Base-by-base conservation (phyloP, 352 stramenopile species). In the Phytopythium vexans region DNA sequence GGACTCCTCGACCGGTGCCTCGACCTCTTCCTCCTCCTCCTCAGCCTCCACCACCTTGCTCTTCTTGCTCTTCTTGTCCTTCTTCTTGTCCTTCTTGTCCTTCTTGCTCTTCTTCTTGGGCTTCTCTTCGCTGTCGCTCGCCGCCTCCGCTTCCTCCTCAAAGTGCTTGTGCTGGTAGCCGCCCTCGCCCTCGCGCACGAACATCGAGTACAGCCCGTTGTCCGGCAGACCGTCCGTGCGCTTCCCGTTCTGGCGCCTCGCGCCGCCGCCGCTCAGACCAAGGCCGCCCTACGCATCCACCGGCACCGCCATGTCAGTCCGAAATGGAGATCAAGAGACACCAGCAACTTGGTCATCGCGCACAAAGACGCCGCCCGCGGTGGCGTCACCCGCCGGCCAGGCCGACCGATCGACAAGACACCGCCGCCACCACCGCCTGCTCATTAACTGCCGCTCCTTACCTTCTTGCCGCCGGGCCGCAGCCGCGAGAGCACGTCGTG, bases 401-500 rank as follows among this genome's bases (percentile, higher is more conserved):
- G 21, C 21, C 21, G 21, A 27, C 21, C 21, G 21, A 27, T 2
- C 21, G 21, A 27, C 21, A 27, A 27, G 42, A 52, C 9, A n/a
- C n/a, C n/a, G n/a, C n/a, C n/a, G n/a, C n/a, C n/a, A n/a, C n/a
- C n/a, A n/a, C n/a, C n/a, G n/a, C n/a, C n/a, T n/a, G n/a, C n/a
- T n/a, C n/a, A n/a, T n/a, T n/a, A n/a, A n/a, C n/a, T n/a, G n/a
- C n/a, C n/a, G n/a, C n/a, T 55, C 8, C 40, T 16, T 61, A 89
- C 78, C 74, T 79, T 87, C 54, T 92, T 94, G 54, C 83, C 83
- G 38, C 82, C 81, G 8, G 83, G 83, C 12, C 83, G 83, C 44
- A 94, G 77, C 76, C 86, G 87, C 6, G 82, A 88, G 56, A 94
- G 81, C 74, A 88, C 83, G 51, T 94, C 81, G 72, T 94, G 83